Conservation (phyloP, 1,284 basidiomycete species). For the Marasmius tenuissimus region DNA sequence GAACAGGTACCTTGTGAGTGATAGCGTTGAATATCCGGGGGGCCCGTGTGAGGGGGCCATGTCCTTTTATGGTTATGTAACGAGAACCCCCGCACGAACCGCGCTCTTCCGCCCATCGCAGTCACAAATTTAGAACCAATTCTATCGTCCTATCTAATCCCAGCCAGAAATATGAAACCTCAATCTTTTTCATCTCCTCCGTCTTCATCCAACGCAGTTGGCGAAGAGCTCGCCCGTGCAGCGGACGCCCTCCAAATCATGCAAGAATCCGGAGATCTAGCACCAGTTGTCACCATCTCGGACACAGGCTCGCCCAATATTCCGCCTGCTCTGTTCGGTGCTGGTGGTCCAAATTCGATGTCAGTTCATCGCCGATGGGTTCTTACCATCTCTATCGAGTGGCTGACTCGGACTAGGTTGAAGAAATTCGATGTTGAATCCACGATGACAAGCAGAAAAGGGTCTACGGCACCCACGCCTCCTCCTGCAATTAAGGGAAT, state of each 20-base stretch:
- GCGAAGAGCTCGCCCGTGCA: slow-evolving; percentile 40
- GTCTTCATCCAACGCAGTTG: slow-evolving; percentile 29
- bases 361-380: background rate
- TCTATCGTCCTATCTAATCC: background rate
- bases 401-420: slow-evolving; percentile 44
- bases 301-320: slow-evolving; percentile 33
- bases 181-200: slow-evolving; percentile 24
- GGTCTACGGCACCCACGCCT: slow-evolving; percentile 70
- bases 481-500: slow-evolving; percentile 80
- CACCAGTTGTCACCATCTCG: slow-evolving; percentile 15
- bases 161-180: slow-evolving; percentile 15
- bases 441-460: slow-evolving; percentile 60
- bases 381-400: background rate
- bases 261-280: slow-evolving; percentile 32
- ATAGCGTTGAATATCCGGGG: no score
- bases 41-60: no score
- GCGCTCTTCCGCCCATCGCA: background rate
- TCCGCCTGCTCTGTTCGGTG: slow-evolving; percentile 44
- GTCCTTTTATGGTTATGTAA: no score
- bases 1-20: background rate
- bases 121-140: background rate
- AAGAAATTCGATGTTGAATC: slow-evolving; percentile 76
- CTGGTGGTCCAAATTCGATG: slow-evolving; percentile 45
- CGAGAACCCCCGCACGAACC: background rate
- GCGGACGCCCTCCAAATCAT: slow-evolving; percentile 44